phyloP scores from a whole-genome alignment of 2,329 filamentous ascomycete genomes.

The Zymoseptoria brevis region DNA sequence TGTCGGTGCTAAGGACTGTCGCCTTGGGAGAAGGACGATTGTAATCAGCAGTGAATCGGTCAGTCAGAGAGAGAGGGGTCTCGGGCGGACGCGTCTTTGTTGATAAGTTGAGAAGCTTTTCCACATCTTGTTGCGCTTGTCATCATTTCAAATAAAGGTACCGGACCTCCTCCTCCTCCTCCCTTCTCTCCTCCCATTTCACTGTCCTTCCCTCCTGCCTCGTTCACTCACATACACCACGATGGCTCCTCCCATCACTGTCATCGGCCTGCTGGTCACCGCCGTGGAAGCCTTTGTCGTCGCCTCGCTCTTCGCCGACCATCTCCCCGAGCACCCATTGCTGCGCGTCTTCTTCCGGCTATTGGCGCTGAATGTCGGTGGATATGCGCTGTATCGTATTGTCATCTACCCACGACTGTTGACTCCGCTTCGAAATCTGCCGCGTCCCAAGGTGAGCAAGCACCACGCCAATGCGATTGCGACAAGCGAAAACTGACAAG shows the following conservation, averaged over 20 bases:
- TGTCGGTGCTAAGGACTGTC: not conserved
- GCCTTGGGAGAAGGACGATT: not conserved
- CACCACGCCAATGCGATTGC: not conserved
- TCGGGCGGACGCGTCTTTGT: not conserved
- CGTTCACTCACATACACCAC: not conserved
- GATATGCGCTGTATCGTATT: constrained; percentile 12
- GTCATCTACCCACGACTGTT: constrained; percentile 32
- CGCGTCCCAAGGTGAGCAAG: constrained; percentile 21
- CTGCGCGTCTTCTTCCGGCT: constrained; percentile 15
- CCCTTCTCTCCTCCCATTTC: not conserved
- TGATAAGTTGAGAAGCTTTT: not conserved
- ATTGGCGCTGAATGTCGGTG: constrained; percentile 8
- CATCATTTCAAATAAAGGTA: not conserved
- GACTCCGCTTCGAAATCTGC: constrained; percentile 34
- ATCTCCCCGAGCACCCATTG: constrained; percentile 15
- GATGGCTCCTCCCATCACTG: not conserved
- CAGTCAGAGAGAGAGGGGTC: not conserved
- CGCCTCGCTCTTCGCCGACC: constrained; percentile 8
- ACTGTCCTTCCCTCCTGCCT: not conserved
- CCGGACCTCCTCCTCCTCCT: not conserved
- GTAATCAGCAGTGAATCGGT: not conserved
- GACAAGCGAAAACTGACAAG: not conserved
- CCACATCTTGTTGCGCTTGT: not conserved
- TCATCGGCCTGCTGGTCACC: constrained; percentile 5
- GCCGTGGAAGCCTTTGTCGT: constrained; percentile 6